Conservation (phyloP, 2,329 filamentous ascomycete species). For the Cercospora berteroae region DNA sequence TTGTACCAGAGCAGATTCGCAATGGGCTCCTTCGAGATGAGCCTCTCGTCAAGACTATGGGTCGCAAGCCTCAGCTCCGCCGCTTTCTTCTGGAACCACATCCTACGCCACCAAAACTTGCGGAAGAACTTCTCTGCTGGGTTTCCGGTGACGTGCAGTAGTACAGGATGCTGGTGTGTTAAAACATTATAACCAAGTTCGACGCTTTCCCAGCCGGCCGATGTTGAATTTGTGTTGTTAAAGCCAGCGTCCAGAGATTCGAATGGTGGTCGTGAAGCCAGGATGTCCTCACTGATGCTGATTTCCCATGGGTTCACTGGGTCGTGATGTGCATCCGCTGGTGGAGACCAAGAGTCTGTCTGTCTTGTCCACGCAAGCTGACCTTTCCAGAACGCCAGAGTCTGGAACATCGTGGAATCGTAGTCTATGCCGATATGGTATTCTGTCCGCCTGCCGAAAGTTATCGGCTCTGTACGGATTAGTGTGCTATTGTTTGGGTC, state of each 20-base stretch:
- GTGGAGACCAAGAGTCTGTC: constrained; percentile 32
- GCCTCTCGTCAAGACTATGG: constrained; percentile 13
- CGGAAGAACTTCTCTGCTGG: constrained; percentile 31
- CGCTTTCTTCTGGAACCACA: constrained; percentile 35
- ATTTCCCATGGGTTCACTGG: constrained; percentile 24
- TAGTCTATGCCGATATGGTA: constrained; percentile 29
- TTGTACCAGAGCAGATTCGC: constrained; percentile 31
- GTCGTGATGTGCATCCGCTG: constrained; percentile 1
- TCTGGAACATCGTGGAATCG: constrained; percentile 28
- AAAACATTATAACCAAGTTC: constrained; percentile 33
- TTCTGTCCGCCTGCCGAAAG: constrained; percentile 20
- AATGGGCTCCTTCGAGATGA: constrained; percentile 26
- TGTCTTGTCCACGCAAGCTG: constrained; percentile 39
- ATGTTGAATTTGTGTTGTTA: not conserved
- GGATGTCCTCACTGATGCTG: constrained; percentile 26
- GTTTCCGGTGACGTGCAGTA: constrained; percentile 34
- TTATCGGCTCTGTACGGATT: constrained; percentile 35
- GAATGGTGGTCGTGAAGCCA: constrained; percentile 29
- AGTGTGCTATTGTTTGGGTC: constrained; percentile 39
- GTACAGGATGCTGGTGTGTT: constrained; percentile 28
- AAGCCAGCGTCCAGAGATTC: constrained; percentile 17
- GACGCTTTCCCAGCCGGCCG: constrained; percentile 16
- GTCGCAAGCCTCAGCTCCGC: constrained; percentile 27
- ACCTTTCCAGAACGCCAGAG: constrained; percentile 34
- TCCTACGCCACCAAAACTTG: constrained; percentile 33